phyloP scores from a whole-genome alignment of 2,329 filamentous ascomycete genomes.

The Fusarium devonianum region DNA sequence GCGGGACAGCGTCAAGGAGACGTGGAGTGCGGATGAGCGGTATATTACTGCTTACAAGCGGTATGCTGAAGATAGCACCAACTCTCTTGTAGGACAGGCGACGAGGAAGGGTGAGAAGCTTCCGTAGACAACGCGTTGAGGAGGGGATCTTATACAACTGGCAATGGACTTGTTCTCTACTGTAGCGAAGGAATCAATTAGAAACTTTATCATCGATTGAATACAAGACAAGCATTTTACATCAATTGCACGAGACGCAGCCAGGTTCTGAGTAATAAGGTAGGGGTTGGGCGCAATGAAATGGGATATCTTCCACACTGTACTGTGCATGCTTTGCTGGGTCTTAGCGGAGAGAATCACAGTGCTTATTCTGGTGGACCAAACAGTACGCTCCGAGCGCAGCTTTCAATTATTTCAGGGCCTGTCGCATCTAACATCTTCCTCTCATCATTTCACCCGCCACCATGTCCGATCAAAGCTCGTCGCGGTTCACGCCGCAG shows the following conservation, averaged over 20 bases:
- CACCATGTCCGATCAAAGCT: constrained; percentile 51
- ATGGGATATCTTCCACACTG: neutral
- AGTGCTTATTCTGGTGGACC: neutral
- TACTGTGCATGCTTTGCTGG: neutral
- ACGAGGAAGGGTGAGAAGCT: constrained; percentile 68
- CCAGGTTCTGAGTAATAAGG: too few species aligned
- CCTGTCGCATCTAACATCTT: neutral
- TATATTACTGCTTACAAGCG: constrained; percentile 74
- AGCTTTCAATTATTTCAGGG: constrained; percentile 6
- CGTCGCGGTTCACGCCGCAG: constrained; percentile 75
- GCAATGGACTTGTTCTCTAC: too few species aligned
- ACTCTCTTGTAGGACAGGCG: constrained; percentile 67
- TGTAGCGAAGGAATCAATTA: too few species aligned
- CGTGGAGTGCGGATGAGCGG: constrained; percentile 70
- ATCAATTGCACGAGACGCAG: too few species aligned
- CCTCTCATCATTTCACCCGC: neutral
- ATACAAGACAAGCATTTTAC: too few species aligned
- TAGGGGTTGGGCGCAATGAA: too few species aligned
- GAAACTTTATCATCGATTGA: too few species aligned
- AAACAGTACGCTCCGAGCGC: constrained; percentile 9
- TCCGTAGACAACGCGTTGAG: constrained; percentile 48
- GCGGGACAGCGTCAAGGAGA: constrained; percentile 70
- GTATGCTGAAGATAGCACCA: constrained; percentile 71
- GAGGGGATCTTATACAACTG: too few species aligned
- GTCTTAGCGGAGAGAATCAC: neutral